Evolutionary conservation across 495 filamentous ascomycete species (phyloP), one percentile per base, ranked within the genome.

Genomic region (Podospora appendiculata): DNA sequence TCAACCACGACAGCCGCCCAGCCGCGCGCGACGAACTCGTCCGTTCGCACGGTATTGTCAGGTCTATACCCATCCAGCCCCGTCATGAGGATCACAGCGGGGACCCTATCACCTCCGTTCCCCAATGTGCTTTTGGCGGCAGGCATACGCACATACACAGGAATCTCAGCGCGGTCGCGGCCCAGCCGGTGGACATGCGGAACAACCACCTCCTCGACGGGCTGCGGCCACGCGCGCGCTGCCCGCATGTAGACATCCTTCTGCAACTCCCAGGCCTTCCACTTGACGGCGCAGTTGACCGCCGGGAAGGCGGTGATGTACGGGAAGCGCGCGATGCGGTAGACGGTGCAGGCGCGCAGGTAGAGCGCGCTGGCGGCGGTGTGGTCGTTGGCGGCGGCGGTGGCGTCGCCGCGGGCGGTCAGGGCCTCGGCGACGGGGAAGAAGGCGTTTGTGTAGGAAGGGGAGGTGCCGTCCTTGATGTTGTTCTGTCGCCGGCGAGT

Each of bases 61-160:
- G 86, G 85, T 12, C 87, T 69, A 60, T 92, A 89, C 9, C 88
- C 88, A 57, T 92, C 88, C 12, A 92, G 72, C 0, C 88, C 87
- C 0, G 84, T 89, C 70, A 90, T 77, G 34, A 90, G 74, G 16
- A 92, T 67, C 4, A 92, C 79, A 4, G 77, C 70, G 0, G 88
- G 85, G 25, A 25, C 25, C n/a, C n/a, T n/a, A n/a, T n/a, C n/a
- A n/a, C n/a, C n/a, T n/a, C n/a, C n/a, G n/a, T n/a, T n/a, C n/a
- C n/a, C n/a, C n/a, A n/a, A n/a, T 25, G 25, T 2, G 2, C 71
- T 71, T 4, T 73, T 70, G 6, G 57, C 49, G 16, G 72, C 9
- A 7, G 87, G 87, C 0, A 82, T 53, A 9, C 86, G 80, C 40
- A 86, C 65, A 60, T 86, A 87, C 8, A 86, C 63, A 4, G 86